Evolutionary conservation across 1,284 basidiomycete genomes (phyloP).

Genomic region (Schizophyllum amplum): DNA sequence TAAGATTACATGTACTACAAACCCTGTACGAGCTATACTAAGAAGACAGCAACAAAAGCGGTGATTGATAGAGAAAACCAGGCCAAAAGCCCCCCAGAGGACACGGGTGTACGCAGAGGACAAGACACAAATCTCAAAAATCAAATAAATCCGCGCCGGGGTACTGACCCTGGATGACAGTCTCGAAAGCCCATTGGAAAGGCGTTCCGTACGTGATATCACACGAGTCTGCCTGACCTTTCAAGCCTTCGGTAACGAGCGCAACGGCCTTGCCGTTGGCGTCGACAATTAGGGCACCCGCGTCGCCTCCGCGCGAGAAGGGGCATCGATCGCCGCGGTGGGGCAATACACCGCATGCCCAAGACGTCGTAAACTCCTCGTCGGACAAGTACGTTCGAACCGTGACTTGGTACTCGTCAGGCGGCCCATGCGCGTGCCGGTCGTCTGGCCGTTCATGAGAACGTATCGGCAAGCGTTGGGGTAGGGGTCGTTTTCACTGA

Average conservation of each 20-base stretch:
- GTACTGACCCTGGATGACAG: conserved; percentile 18
- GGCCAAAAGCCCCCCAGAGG: too few species aligned
- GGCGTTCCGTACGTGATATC: conserved; percentile 14
- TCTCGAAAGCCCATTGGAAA: conserved; percentile 22
- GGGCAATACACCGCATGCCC: conserved; percentile 21
- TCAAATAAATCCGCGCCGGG: conserved; percentile 20
- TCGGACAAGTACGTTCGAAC: conserved; percentile 21
- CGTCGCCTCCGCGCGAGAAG: conserved; percentile 30
- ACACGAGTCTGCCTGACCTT: conserved; percentile 4
- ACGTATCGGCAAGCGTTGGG: conserved; percentile 21
- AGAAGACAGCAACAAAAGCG: too few species aligned
- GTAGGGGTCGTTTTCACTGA: too few species aligned
- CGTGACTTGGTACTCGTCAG: conserved; percentile 22
- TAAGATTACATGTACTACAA: too few species aligned
- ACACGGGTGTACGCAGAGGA: too few species aligned
- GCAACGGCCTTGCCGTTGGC: conserved; percentile 11
- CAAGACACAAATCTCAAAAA: too few species aligned
- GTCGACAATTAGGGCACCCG: conserved; percentile 25
- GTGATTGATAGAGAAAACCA: too few species aligned
- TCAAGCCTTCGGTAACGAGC: conserved; percentile 14
- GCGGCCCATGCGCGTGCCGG: conserved; percentile 24
- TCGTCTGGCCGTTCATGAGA: conserved; percentile 25
- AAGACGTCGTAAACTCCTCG: conserved; percentile 20
- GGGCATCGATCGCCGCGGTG: conserved; percentile 21
- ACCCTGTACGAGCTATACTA: too few species aligned